Evolutionary conservation across 176 grass and related monocot species (phyloP), one percentile per base, ranked within the genome.

Genomic region (Oryza rufipogon): DNA sequence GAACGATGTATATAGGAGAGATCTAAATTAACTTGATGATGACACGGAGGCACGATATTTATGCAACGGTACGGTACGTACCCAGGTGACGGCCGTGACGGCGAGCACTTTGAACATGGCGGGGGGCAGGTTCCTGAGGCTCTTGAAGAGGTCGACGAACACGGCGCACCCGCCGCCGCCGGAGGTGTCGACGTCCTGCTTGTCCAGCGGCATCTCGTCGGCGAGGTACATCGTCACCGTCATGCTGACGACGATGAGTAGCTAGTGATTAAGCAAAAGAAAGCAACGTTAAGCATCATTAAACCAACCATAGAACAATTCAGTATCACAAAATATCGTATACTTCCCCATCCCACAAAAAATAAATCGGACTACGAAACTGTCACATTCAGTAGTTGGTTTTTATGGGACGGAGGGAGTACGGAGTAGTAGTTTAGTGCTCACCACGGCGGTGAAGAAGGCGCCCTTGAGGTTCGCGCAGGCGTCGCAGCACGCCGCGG

Each of bases 61-160:
- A 3, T 14, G 9, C 7, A 39, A 39, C 38, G 3, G 4, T 4
- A 25, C 28, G 28, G 28, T 30, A 17, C 60, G 63, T 95, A 93
- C 96, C 93, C 96, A 98, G 47, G 93, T 95, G 19, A 98, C 38
- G 60, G 36, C 85, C 3, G 96, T 98, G 69, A 95, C 86, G 39
- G 91, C 76, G 58, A 95, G 96, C 64, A 98, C 89, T 41, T 82
- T 87, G 80, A 69, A 68, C 96, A 98, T 95, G 85, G 93, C 7
- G 9, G 91, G 87, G 20, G 96, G 91, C 3, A 98, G 85, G 77
- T 92, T 93, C 87, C 68, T 95, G 48, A 90, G 52, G 80, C 89
- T 83, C 63, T 42, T 83, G 84, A 90, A 90, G 63, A 90, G 89
- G 41, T 87, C 89, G 20, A 17, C 30, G 80, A 90, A 90, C 11